These are phyloP conservation scores for Quercus robur DNA, from an alignment of 306 rosid species.

Conservation along the genomic window DNA sequence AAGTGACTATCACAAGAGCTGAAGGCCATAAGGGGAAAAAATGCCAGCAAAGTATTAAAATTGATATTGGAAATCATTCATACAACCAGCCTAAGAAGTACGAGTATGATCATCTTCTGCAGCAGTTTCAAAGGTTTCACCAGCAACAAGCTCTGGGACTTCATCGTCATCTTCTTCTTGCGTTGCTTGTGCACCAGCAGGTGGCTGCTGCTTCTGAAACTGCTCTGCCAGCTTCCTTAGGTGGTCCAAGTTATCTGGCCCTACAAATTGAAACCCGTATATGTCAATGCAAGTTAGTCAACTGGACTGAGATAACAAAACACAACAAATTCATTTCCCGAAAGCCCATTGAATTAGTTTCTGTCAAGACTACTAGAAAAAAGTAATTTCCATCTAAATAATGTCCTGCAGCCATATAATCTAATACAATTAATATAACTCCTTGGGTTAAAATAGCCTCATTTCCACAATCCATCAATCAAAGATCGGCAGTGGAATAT, in stretches of 20 bases:
- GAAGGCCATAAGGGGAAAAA: not conserved
- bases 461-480: not conserved
- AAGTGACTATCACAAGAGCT: not conserved
- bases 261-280: not conserved
- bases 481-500: not conserved
- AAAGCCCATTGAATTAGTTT: not conserved
- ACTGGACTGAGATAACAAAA: not conserved
- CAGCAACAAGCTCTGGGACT: slow-evolving; percentile 2
- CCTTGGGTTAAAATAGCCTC: not conserved
- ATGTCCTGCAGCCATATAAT: not conserved
- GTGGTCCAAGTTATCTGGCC: slow-evolving; percentile 4
- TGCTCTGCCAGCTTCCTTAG: not conserved
- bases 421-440: too few species aligned
- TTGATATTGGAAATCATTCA: not conserved
- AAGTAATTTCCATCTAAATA: not conserved
- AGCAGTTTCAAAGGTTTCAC: slow-evolving; percentile 6
- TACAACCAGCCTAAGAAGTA: not conserved
- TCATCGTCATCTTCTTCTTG: slow-evolving; percentile 1
- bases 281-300: not conserved
- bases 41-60: not conserved
- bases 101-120: not conserved
- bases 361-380: not conserved
- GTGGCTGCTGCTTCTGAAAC: not conserved
- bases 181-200: not conserved
- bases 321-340: not conserved